Conservation (phyloP, 2,329 filamentous ascomycete species). For the Aureobasidium zeae region DNA sequence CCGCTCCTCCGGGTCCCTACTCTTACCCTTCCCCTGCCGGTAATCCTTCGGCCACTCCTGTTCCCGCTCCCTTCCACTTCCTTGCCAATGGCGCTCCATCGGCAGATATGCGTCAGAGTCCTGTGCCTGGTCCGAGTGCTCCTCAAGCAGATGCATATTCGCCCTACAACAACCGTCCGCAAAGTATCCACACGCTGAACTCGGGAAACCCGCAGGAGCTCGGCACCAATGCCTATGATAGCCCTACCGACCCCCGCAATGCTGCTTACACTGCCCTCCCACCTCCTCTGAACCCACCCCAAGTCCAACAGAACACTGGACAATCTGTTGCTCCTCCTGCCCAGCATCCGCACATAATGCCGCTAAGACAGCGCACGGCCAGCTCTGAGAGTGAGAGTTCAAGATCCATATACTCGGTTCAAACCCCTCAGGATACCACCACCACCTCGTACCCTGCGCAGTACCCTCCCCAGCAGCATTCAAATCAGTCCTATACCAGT, state of each 20-base stretch:
- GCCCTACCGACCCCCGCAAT: constrained; percentile 37
- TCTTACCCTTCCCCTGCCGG: constrained; percentile 15
- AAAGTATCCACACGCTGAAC: constrained; percentile 31
- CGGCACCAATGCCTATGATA: constrained; percentile 38
- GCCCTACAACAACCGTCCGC: constrained; percentile 29
- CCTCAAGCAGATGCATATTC: constrained; percentile 21
- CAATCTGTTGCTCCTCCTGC: constrained; percentile 16
- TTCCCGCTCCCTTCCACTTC: constrained; percentile 28
- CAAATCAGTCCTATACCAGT: constrained; percentile 6
- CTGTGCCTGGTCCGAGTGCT: constrained; percentile 21
- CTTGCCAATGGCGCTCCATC: constrained; percentile 27
- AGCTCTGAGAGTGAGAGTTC: constrained; percentile 27
- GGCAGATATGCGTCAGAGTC: constrained; percentile 17
- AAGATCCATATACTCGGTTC: constrained; percentile 23
- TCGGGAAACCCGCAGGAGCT: constrained; percentile 39
- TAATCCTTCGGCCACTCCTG: constrained; percentile 17
- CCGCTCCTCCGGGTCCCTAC: constrained; percentile 18
- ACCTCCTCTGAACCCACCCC: constrained; percentile 6
- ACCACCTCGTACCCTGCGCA: constrained; percentile 2
- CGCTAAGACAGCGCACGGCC: constrained; percentile 21
- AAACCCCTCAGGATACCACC: constrained; percentile 18
- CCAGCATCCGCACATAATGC: constrained; percentile 18
- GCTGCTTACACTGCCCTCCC: constrained; percentile 21
- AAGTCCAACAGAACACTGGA: constrained; percentile 11
- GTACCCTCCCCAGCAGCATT: constrained; percentile 16